Evolutionary conservation across 179 eudicot genomes (phyloP).

Genomic region (Amaranthus tricolor): DNA sequence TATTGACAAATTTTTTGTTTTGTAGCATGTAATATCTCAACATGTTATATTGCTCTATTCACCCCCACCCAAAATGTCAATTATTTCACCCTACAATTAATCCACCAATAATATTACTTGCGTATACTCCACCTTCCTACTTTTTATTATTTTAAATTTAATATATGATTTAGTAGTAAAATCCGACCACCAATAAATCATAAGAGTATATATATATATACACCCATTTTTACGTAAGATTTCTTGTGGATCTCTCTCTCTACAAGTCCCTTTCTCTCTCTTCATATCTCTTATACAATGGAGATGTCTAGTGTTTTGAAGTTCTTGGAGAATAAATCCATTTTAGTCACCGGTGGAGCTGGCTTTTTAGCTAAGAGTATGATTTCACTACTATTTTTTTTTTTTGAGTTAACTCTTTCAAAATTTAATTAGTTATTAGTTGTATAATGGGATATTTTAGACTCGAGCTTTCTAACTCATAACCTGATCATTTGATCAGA

Average conservation of each 20-base stretch:
- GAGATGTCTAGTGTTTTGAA: slow-evolving; percentile 54
- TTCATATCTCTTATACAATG: slow-evolving; percentile 22
- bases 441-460: too few species aligned
- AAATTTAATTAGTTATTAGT: too few species aligned
- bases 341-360: slow-evolving; percentile 78
- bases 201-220: neutral
- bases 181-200: neutral
- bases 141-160: neutral
- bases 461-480: too few species aligned
- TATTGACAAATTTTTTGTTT: neutral
- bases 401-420: neutral
- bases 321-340: slow-evolving; percentile 64
- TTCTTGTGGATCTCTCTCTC: neutral
- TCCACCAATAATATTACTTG: slow-evolving; percentile 14
- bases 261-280: neutral
- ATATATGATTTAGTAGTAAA: too few species aligned
- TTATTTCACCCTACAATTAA: slow-evolving; percentile 13
- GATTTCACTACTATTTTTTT: neutral
- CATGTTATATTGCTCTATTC: neutral
- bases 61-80: slow-evolving; percentile 23
- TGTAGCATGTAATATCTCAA: neutral
- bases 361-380: slow-evolving; percentile 88
- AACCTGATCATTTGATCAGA: too few species aligned
- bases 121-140: slow-evolving; percentile 18
- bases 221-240: neutral